Percentiles rank a stretch among this genome's conserved stretches.
These are phyloP conservation scores for Delitschia confertaspora DNA, from an alignment of 495 filamentous ascomycete genomes.

Conservation along the genomic window DNA sequence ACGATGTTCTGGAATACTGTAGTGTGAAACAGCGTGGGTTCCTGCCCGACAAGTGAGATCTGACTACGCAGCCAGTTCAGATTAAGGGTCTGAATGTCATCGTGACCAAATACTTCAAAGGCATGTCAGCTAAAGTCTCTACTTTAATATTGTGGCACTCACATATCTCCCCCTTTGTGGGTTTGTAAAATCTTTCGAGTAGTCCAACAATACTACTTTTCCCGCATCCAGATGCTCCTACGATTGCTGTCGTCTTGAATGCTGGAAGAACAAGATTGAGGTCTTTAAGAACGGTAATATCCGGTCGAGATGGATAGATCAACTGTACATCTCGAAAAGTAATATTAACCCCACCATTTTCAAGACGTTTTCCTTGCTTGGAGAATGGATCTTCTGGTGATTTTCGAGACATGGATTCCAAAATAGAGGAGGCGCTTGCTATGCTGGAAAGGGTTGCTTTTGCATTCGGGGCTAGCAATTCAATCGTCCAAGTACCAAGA, in stretches of 20 bases:
- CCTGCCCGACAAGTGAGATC: conserved; percentile 80
- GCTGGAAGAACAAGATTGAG: conserved; percentile 72
- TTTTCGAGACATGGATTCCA: conserved; percentile 10
- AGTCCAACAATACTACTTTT: conserved; percentile 91
- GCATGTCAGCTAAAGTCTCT: too few relatives aligned
- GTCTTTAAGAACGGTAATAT: conserved; percentile 77
- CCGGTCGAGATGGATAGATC: conserved; percentile 86
- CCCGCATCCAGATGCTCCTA: conserved; percentile 78
- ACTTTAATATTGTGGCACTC: too few relatives aligned
- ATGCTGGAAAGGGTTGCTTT: not conserved
- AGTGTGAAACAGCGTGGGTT: conserved; percentile 74
- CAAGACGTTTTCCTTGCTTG: conserved; percentile 62
- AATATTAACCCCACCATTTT: conserved; percentile 65
- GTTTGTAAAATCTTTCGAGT: conserved; percentile 87
- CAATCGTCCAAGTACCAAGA: conserved; percentile 1
- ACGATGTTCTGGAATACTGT: conserved; percentile 82
- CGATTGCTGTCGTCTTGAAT: conserved; percentile 78
- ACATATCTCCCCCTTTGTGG: conserved; percentile 68
- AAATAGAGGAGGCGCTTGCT: conserved; percentile 1
- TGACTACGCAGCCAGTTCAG: conserved; percentile 86
- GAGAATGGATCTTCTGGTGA: conserved; percentile 78
- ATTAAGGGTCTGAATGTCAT: conserved; percentile 73
- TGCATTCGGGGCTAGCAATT: not conserved
- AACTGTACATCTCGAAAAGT: conserved; percentile 80
- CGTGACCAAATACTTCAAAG: conserved; percentile 74